Percentiles rank a stretch among this genome's conserved stretches.
These are phyloP conservation scores for Penicillium sp. DNA, from an alignment of 2,329 filamentous ascomycete genomes.

Conservation along the genomic window DNA sequence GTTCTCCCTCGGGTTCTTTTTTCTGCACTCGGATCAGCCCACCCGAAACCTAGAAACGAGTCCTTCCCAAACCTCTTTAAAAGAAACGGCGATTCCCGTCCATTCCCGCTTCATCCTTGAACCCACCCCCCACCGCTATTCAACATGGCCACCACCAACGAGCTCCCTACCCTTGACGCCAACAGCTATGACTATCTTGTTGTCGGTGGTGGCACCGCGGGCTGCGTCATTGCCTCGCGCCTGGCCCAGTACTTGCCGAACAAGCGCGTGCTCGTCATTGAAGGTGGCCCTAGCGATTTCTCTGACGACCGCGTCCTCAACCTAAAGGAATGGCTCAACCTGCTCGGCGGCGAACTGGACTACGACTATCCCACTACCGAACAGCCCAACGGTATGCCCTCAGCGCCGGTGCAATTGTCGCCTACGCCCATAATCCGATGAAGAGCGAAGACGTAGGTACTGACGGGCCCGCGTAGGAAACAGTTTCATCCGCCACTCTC, in stretches of 20 bases:
- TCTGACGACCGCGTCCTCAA: constrained; percentile 83
- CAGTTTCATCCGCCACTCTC: constrained; percentile 85
- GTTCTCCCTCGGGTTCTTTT: background rate
- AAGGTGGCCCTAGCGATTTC: constrained; percentile 85
- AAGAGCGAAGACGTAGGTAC: too few relatives aligned
- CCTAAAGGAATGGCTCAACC: constrained; percentile 79
- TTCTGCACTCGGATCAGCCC: constrained; percentile 15
- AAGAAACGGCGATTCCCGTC: constrained; percentile 4
- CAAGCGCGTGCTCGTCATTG: constrained; percentile 77
- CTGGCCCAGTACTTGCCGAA: constrained; percentile 79
- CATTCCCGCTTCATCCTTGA: constrained; percentile 8
- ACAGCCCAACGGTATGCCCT: constrained; percentile 67
- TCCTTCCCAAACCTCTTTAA: constrained; percentile 2
- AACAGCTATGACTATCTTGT: constrained; percentile 79
- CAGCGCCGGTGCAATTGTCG: background rate
- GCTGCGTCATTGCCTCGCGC: constrained; percentile 77
- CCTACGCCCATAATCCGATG: constrained; percentile 5
- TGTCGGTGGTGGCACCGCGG: constrained; percentile 80
- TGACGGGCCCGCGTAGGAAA: too few relatives aligned
- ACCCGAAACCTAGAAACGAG: constrained; percentile 6
- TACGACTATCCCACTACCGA: constrained; percentile 88
- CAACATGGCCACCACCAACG: constrained; percentile 63
- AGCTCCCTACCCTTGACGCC: constrained; percentile 62
- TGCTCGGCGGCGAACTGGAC: constrained; percentile 83
- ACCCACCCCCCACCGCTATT: constrained; percentile 8